A percentile compares a stretch with the other conserved stretches of the same genome.
Evolutionary conservation across 768 basidiomycete species (phyloP).

Genomic region (Tubosaeta sp.): DNA sequence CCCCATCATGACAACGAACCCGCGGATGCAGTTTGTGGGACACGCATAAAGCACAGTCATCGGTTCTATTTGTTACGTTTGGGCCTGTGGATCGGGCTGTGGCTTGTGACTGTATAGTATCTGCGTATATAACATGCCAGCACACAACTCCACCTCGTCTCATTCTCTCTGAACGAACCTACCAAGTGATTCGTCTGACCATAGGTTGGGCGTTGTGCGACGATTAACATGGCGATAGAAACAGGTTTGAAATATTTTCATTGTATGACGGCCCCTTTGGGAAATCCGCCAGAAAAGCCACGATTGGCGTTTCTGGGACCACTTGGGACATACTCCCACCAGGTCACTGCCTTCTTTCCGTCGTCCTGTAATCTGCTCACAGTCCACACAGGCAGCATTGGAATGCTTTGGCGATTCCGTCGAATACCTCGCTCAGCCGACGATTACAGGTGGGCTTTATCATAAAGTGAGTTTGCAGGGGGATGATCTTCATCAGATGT

Average conservation of each 20-base stretch:
- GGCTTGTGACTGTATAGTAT: not conserved
- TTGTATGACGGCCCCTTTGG: constrained; percentile 4
- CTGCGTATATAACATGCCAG: not conserved
- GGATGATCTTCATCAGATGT: constrained; percentile 43
- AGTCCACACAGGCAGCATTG: constrained; percentile 38
- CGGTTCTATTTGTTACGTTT: not conserved
- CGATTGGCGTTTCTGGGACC: constrained; percentile 60
- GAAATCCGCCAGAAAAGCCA: constrained; percentile 11
- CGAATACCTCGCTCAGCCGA: constrained; percentile 38
- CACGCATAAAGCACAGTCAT: too few relatives aligned
- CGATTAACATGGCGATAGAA: constrained; percentile 4
- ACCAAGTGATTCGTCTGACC: not conserved
- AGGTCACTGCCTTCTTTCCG: constrained; percentile 31
- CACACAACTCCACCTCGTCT: not conserved
- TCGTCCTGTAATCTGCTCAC: constrained; percentile 20
- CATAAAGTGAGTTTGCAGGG: not conserved
- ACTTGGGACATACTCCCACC: constrained; percentile 68
- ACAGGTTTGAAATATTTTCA: constrained; percentile 6
- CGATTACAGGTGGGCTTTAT: constrained; percentile 38
- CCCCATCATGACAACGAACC: too few relatives aligned
- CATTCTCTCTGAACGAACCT: not conserved
- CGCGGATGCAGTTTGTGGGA: too few relatives aligned
- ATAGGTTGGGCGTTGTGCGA: not conserved
- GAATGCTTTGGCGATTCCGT: constrained; percentile 44
- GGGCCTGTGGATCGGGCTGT: too few relatives aligned